These are phyloP conservation scores for Hypoxylon sp. DNA, from an alignment of 2,329 filamentous ascomycete species.

Conservation along the genomic window DNA sequence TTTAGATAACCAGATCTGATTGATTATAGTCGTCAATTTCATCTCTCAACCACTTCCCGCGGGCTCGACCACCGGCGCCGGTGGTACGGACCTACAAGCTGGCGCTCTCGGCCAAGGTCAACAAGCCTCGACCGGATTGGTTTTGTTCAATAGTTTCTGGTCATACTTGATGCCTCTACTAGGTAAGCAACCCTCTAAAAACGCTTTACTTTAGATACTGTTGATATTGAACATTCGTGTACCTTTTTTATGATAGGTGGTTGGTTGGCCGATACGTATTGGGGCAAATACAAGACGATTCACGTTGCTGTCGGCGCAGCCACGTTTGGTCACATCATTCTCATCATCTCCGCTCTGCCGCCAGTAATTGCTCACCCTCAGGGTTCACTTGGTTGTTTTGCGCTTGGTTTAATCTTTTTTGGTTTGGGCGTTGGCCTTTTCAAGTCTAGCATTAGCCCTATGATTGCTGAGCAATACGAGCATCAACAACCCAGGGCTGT, in stretches of 20 bases:
- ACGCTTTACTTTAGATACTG: background rate
- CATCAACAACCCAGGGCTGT: conserved; percentile 56
- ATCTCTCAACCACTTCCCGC: conserved; percentile 65
- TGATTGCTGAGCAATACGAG: conserved; percentile 68
- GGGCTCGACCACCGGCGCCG: conserved; percentile 64
- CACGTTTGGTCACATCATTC: conserved; percentile 65
- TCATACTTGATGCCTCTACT: conserved; percentile 45
- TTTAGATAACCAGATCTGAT: conserved; percentile 18
- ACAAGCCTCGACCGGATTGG: conserved; percentile 56
- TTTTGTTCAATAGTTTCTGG: conserved; percentile 46
- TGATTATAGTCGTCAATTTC: conserved; percentile 64
- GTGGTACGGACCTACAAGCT: conserved; percentile 50
- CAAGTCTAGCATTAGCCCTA: conserved; percentile 72
- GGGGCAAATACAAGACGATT: conserved; percentile 71
- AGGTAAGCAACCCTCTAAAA: conserved; percentile 31
- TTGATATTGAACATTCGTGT: conserved; percentile 1
- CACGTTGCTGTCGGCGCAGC: conserved; percentile 64
- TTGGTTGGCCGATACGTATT: conserved; percentile 65
- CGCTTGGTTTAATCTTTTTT: conserved; percentile 67
- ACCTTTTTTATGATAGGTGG: conserved; percentile 46
- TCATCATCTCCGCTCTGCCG: conserved; percentile 67
- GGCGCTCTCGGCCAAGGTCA: conserved; percentile 61
- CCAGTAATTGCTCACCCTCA: conserved; percentile 61
- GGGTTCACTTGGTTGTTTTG: conserved; percentile 62
- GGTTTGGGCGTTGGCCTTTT: conserved; percentile 71